These are phyloP conservation scores for Macrotyloma uniflorum DNA, from an alignment of 306 rosid species.

Conservation along the genomic window DNA sequence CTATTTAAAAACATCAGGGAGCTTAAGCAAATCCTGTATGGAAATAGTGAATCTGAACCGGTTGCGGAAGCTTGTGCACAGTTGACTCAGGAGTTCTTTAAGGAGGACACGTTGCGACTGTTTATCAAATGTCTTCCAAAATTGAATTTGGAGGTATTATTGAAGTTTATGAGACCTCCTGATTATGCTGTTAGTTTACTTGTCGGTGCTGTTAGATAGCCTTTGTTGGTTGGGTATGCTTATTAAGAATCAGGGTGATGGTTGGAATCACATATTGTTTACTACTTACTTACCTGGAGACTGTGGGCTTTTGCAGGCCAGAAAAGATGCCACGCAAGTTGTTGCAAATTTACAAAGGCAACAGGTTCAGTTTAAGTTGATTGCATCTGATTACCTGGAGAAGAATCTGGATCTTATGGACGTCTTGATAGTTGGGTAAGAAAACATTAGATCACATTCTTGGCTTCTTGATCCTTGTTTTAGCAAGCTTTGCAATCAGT, in stretches of 20 bases:
- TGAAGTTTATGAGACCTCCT: constrained; percentile 2
- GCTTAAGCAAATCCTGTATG: constrained; percentile 85
- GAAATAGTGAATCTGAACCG: constrained; percentile 95
- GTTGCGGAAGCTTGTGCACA: constrained; percentile 92
- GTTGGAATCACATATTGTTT: constrained; percentile 16
- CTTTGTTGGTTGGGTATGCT: neutral
- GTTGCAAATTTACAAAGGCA: constrained; percentile 99
- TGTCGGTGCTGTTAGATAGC: neutral
- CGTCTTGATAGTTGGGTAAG: constrained; percentile 82
- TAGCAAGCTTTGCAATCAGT: constrained; percentile 28
- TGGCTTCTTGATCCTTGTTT: constrained; percentile 23
- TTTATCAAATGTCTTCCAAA: constrained; percentile 78
- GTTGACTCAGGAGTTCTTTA: constrained; percentile 89
- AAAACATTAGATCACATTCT: neutral
- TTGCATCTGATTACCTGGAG: constrained; percentile 97
- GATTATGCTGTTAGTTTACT: constrained; percentile 12
- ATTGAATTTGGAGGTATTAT: constrained; percentile 90
- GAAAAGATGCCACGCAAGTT: constrained; percentile 97
- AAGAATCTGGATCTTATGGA: constrained; percentile 85
- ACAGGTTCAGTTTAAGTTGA: constrained; percentile 85
- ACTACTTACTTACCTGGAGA: constrained; percentile 32
- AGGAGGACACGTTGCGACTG: constrained; percentile 76
- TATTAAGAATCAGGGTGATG: constrained; percentile 9
- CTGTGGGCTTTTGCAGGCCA: constrained; percentile 59
- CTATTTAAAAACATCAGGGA: constrained; percentile 80